Base-by-base conservation (phyloP, 179 eudicot species). In the Heliamphora pulchella region DNA sequence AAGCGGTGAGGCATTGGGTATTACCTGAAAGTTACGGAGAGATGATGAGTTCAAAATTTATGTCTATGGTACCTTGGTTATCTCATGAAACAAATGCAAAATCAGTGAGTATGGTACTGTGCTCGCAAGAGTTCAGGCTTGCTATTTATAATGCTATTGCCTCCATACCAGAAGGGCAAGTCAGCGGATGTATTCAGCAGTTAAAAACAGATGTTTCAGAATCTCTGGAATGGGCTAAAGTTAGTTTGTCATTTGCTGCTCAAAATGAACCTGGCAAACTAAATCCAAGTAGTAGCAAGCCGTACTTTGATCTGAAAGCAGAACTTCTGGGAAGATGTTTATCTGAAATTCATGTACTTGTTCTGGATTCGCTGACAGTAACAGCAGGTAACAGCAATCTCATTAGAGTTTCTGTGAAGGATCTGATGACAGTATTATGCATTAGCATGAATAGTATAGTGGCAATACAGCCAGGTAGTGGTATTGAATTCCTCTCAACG, bases 151-250 rank as follows among this genome's bases (percentile, higher is more conserved):
- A 86, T 80, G 98, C 98, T 57, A 79, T 92, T 71, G 89, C 83
- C 78, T 81, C 89, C 78, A 90, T 92, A 67, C 99, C 99, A 66
- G 99, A 94, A 87, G 99, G 99, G 77, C 98, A 96, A 86, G 97
- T 87, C 50, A 85, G 88, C 82, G 89, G 86, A 68, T 89, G 89
- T 79, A 78, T 96, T 86, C 90, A 85, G 74, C 83, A 80, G 77
- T 84, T 96, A 80, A 83, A 84, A 47, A 78, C 83, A 78, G 99
- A 96, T 84, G 73, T 96, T 67, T 88, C 84, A 57, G 92, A 92
- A 83, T 88, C 96, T 62, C 82, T 96, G 79, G 89, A 89, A 66
- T 96, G 99, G 99, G 65, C 88, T 78, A 89, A 89, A 81, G 78
- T 82, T 79, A 78, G 82, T 50, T 76, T 48, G 78, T 87, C 87